Conservation (phyloP, 2,329 filamentous ascomycete species). For the Dactylonectria estremocensis region DNA sequence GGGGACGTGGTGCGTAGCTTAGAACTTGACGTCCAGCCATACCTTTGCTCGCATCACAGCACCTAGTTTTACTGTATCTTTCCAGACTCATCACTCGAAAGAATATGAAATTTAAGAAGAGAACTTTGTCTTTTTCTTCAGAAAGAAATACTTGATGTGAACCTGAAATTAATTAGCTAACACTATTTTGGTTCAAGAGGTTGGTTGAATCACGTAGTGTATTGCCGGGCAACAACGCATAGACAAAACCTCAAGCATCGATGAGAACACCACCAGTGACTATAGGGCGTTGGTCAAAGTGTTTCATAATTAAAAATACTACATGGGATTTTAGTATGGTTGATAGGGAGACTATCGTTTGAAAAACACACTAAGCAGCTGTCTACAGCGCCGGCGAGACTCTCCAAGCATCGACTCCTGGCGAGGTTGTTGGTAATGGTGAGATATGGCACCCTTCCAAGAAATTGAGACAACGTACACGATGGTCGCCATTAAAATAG, state of each 20-base stretch:
- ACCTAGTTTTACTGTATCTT: not conserved
- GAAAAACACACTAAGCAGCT: not conserved
- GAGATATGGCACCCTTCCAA: constrained; percentile 2
- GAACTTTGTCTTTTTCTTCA: not conserved
- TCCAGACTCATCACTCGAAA: not conserved
- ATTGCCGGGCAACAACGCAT: not conserved
- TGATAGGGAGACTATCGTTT: not conserved
- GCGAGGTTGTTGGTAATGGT: not conserved
- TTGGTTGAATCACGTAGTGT: not conserved
- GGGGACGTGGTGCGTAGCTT: not conserved
- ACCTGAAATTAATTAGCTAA: no score
- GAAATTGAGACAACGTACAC: not conserved
- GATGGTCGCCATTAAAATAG: not conserved
- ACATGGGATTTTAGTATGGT: not conserved
- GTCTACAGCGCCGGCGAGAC: not conserved
- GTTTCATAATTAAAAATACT: not conserved
- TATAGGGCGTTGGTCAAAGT: not conserved
- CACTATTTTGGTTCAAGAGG: not conserved
- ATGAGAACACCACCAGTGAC: not conserved
- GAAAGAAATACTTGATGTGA: no score
- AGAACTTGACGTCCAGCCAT: not conserved
- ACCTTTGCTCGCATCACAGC: not conserved
- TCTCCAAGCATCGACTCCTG: not conserved
- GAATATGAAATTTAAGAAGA: not conserved
- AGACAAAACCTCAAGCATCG: not conserved